Base-by-base conservation (phyloP, 2,329 filamentous ascomycete species). In the Alternaria sp. region DNA sequence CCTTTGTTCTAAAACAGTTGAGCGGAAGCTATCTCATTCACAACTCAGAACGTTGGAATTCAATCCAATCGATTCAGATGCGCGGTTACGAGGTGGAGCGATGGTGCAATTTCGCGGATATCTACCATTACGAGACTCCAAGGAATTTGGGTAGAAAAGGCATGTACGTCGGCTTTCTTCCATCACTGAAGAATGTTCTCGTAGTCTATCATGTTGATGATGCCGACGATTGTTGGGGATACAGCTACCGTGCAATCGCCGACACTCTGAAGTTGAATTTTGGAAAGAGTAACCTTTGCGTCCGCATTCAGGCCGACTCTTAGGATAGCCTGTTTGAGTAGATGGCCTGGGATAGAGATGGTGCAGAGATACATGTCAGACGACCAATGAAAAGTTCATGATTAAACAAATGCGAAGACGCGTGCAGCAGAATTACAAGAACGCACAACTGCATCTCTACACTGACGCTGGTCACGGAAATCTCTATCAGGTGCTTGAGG, bases 1-100 rank as follows among this genome's bases (percentile, higher is more conserved):
- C 15, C 32, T 36, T 5, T 36, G 32, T n/a, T 0, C 32, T 36
- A 1, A 2, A 10, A 3, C 1, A 36, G 1, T 0, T 36, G 2
- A 36, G 10, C 0, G 0, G 10, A 4, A 1, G 15, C 15, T 3
- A 9, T n/a, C 0, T 10, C 3, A 0, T n/a, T 3, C 15, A 9
- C 4, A 36, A 36, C 15, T n/a, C 2, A n/a, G 32, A 36, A 1
- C 32, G 0, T 36, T 36, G 15, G 15, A 36, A 36, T 1, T 36
- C 32, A 36, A 36, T 36, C 32, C 32, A 36, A 9, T 36, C 32
- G 4, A 36, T 36, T 36, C 32, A 36, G 32, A n/a, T 36, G 32
- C 32, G 1, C 32, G 15, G 32, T 36, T 0, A 3, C 1, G 32
- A 36, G 32, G 32, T n/a, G 32, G 32, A 36, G 32, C 1, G 4